phyloP scores from a whole-genome alignment of 2,329 filamentous ascomycete genomes.

The Fusarium sp. region DNA sequence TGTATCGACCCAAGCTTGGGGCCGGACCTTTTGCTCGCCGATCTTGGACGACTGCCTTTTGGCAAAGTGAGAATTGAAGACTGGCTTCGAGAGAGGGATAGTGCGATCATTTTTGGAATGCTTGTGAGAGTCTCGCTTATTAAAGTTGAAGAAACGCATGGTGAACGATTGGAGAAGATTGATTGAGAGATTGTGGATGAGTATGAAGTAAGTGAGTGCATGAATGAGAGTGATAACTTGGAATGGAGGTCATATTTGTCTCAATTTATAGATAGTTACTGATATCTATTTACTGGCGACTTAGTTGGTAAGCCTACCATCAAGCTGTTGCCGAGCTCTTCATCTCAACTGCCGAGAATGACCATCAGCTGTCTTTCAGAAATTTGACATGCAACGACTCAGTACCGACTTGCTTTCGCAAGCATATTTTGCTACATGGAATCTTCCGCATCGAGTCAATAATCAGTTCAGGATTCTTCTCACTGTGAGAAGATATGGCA shows the following conservation, averaged over 20 bases:
- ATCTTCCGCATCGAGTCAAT: too few species aligned
- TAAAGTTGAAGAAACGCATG: not conserved
- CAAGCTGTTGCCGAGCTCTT: not conserved
- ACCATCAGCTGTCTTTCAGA: not conserved
- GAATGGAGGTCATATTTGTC: not conserved
- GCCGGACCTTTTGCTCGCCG: not conserved
- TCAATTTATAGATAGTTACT: not conserved
- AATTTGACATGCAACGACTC: not conserved
- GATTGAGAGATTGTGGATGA: not conserved
- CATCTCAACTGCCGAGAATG: not conserved
- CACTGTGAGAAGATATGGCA: not conserved
- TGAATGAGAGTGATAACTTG: fast-evolving
- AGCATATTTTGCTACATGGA: fast-evolving
- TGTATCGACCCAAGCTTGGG: not conserved
- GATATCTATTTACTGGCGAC: not conserved
- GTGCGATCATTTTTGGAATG: not conserved
- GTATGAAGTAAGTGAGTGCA: not conserved
- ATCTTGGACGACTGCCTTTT: not conserved
- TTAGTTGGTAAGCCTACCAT: too few species aligned
- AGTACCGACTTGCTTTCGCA: fast-evolving
- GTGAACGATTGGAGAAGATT: not conserved
- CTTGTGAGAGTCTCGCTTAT: not conserved
- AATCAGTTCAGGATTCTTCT: not conserved
- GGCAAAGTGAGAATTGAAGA: not conserved
- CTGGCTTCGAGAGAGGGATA: not conserved